These are phyloP conservation scores for Chaetomium olivaceum DNA, from an alignment of 2,329 filamentous ascomycete species.

Conservation along the genomic window DNA sequence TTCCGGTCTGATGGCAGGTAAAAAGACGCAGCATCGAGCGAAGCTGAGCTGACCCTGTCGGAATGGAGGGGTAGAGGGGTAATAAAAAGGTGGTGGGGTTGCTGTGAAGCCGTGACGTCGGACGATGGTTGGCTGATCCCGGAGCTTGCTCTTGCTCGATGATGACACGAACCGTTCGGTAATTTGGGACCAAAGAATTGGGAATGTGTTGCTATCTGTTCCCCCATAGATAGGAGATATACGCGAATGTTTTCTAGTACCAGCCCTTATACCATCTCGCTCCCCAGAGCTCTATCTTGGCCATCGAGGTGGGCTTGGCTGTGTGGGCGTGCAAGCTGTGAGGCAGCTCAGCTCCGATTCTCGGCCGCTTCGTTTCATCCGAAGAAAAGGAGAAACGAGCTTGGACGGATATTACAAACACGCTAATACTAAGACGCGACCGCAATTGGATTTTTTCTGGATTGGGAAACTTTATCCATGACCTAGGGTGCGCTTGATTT, in stretches of 20 bases:
- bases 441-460: not conserved
- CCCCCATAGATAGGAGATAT: not conserved
- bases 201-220: not conserved
- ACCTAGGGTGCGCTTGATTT: not conserved
- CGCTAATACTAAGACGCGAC: not conserved
- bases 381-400: not conserved
- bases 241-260: not conserved
- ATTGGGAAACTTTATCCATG: not conserved
- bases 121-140: slow-evolving; percentile 32
- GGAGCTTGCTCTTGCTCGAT: slow-evolving; percentile 16
- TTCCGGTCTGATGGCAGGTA: slow-evolving; percentile 20
- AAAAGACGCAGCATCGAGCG: slow-evolving; percentile 27
- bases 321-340: not conserved
- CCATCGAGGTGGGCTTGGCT: not conserved
- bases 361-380: not conserved
- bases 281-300: not conserved
- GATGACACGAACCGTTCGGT: not conserved
- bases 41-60: slow-evolving; percentile 24
- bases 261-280: not conserved
- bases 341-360: not conserved
- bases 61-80: slow-evolving; percentile 33
- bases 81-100: slow-evolving; percentile 32
- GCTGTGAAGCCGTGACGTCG: slow-evolving; percentile 33
- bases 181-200: not conserved
- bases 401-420: not conserved